A percentile compares a stretch with the other conserved stretches of the same genome.
These are phyloP conservation scores for Tolypocladium paradoxum DNA, from an alignment of 2,329 filamentous ascomycete genomes.

Conservation along the genomic window DNA sequence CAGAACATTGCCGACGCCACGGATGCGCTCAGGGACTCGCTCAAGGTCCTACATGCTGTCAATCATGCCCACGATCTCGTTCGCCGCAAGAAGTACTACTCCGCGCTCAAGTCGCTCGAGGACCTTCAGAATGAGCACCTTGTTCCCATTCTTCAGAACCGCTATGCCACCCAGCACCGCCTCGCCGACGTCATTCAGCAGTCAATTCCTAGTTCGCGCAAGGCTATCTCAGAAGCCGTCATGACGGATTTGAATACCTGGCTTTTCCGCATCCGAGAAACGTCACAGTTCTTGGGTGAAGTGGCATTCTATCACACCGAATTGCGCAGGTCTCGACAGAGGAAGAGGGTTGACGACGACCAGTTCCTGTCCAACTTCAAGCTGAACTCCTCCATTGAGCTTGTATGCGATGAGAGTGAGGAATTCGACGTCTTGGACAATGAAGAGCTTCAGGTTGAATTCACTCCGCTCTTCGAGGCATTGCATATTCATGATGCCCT, in stretches of 20 bases:
- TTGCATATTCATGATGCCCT: slow-evolving; percentile 93
- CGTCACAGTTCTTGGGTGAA: slow-evolving; percentile 90
- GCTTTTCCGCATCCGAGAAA: slow-evolving; percentile 90
- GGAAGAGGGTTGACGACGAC: slow-evolving; percentile 68
- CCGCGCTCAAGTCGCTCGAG: slow-evolving; percentile 83
- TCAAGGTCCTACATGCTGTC: slow-evolving; percentile 83
- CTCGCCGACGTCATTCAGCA: slow-evolving; percentile 93
- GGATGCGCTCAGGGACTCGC: slow-evolving; percentile 76
- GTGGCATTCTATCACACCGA: slow-evolving; percentile 96
- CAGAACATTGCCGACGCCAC: slow-evolving; percentile 94
- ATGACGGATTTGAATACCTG: slow-evolving; percentile 96
- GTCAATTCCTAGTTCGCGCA: slow-evolving; percentile 86
- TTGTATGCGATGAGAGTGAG: slow-evolving; percentile 89
- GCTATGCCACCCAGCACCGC: slow-evolving; percentile 88
- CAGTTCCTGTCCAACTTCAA: slow-evolving; percentile 73
- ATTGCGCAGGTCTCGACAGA: slow-evolving; percentile 70
- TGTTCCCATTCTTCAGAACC: slow-evolving; percentile 57
- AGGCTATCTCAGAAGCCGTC: slow-evolving; percentile 87
- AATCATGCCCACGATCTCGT: slow-evolving; percentile 92
- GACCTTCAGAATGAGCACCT: slow-evolving; percentile 95
- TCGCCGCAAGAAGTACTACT: slow-evolving; percentile 89
- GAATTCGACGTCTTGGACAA: slow-evolving; percentile 95
- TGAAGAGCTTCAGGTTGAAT: slow-evolving; percentile 89
- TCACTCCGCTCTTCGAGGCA: slow-evolving; percentile 87
- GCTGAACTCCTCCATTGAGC: slow-evolving; percentile 88